Base-by-base conservation (phyloP, 2,329 filamentous ascomycete species). In the Fusarium sp. region DNA sequence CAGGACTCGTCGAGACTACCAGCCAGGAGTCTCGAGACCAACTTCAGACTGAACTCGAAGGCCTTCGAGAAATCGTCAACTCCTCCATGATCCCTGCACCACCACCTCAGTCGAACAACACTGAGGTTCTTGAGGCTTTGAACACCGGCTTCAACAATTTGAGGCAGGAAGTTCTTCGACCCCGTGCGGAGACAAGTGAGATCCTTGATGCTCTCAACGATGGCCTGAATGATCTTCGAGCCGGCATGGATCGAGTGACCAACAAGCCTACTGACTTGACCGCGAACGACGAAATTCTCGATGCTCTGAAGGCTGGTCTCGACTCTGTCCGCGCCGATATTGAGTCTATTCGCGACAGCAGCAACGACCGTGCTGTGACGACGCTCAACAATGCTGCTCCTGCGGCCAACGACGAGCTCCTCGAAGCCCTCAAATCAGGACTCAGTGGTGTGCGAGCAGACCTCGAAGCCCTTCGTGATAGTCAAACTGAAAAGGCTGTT, bases 141-240 rank as follows among this genome's bases (percentile, higher is more conserved):
- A 89, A 87, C 30, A 88, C 87, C 46, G 93, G 94, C 3, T 85
- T 98, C 40, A 92, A 92, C 65, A 88, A 87, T 45, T 85, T 98
- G 34, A 88, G 93, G 8, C 85, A 88, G 18, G 94, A 98, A 71
- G 87, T 97, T 52, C 91, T 91, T 10, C 83, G 87, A 16, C 87
- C 87, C 5, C 84, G 87, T 46, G 83, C 86, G 18, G 93, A 94
- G 69, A 95, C 94, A 0, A 92, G 94, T 54, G 94, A 98, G 76
- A 92, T 97, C 13, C 85, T 98, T 3, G 94, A 97, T 76, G 92
- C 94, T 2, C 84, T 98, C 57, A 94, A 97, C 63, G 94, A 98
- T 78, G 94, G 94, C 3, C 86, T 98, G 9, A 90, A 92, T 67
- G 90, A 91, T 49, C 84, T 98, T 11, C 90, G 92, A 27, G 84